Evolutionary conservation across 208 protist species (phyloP).

Genomic region (Wallacemonas collosoma): DNA sequence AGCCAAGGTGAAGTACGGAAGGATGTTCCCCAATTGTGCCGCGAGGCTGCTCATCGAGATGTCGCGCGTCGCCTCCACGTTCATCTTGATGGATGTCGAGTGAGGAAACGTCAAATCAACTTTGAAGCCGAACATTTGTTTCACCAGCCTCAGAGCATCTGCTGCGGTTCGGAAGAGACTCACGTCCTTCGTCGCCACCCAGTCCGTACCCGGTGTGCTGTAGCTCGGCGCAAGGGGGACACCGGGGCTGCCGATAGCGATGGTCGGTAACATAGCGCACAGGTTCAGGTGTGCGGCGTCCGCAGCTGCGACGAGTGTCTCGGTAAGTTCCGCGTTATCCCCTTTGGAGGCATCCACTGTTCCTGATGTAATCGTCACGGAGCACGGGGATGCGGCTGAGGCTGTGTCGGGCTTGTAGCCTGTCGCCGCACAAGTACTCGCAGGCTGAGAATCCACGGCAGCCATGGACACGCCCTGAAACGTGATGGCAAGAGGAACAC

Average conservation of each 20-base stretch:
- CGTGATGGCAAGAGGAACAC: neutral
- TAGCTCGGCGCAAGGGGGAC: neutral
- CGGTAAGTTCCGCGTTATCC: too few species aligned
- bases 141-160: conserved; percentile 7
- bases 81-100: neutral
- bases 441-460: neutral
- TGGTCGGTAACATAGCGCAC: neutral
- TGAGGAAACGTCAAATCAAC: neutral
- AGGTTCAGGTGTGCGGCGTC: neutral
- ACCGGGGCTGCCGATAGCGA: neutral
- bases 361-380: neutral
- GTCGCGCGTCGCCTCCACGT: neutral
- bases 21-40: neutral
- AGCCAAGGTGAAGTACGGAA: neutral
- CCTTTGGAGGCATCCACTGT: too few species aligned
- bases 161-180: neutral
- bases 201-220: neutral
- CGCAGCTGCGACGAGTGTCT: too few species aligned
- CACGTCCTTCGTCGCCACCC: conserved; percentile 1
- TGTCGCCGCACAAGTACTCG: neutral
- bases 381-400: neutral
- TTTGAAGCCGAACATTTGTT: neutral
- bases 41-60: conserved; percentile 9
- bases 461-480: neutral
- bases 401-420: neutral